Evolutionary conservation across 805 yeast species (phyloP), one percentile per base, ranked within the genome.

Genomic region (Kluyveromyces dobzhanskii): DNA sequence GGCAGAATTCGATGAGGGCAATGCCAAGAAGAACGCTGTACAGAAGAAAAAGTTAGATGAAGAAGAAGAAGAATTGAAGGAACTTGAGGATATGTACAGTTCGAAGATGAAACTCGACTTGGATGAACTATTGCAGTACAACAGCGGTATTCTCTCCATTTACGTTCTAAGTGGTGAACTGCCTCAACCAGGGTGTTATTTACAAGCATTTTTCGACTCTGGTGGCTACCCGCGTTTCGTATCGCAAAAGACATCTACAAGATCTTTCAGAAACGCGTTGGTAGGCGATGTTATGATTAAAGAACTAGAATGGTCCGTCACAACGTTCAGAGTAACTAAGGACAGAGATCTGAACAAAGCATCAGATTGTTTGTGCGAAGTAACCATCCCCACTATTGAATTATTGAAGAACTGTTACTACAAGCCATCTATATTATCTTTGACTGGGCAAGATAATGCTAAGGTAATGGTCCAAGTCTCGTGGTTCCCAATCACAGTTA

Each of bases 161-260:
- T 77, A 83, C 35, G 57, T 92, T 28, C 50, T 77, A 18, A 78
- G 76, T 29, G 85, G 83, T 40, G 67, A 65, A 28, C 57, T 77
- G 32, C 61, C 72, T 31, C 70, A 73, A 39, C 68, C 65, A n/a
- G 77, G 75, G 42, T 71, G 77, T 13, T 82, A 73, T 45, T 63
- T 92, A 17, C 94, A 87, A 58, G 73, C 78, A 0, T 83, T 74
- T 57, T 80, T 85, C 50, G 97, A 92, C 61, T 78, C 76, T 49
- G 73, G 67, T 44, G 84, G 87, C 3, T 78, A 76, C 58, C 69
- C 84, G 9, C 74, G 79, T 37, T 81, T 66, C 53, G 69, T 67
- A 3, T 67, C 85, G 34, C 75, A 76, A 12, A 67, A 66, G 44
- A 64, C 83, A 41, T 47, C 50, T 4, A 49, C 54, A 6, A 56